These are phyloP conservation scores for Cryptosporidium ryanae DNA, from an alignment of 169 alveolate species.

Conservation along the genomic window DNA sequence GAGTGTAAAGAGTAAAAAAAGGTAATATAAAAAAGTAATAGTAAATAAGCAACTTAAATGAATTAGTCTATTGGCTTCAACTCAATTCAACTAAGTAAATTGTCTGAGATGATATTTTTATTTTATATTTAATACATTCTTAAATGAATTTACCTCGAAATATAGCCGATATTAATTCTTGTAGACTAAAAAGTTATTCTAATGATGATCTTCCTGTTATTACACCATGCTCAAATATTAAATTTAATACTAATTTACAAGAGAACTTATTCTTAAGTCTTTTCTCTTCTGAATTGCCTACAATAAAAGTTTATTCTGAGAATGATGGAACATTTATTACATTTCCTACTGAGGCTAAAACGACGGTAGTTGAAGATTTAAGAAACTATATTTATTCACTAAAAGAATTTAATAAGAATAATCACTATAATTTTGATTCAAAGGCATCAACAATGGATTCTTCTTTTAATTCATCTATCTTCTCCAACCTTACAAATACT, in stretches of 20 bases:
- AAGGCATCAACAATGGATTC: constrained; percentile 66
- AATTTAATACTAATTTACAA: neutral
- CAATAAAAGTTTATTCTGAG: constrained; percentile 46
- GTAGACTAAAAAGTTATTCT: neutral
- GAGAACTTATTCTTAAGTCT: neutral
- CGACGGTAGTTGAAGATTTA: constrained; percentile 8
- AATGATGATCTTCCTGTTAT: constrained; percentile 39
- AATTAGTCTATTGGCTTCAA: no score
- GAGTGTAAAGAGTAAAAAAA: neutral
- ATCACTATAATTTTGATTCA: constrained; percentile 15
- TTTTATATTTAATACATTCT: no score
- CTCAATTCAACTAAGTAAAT: no score
- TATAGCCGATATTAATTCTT: neutral
- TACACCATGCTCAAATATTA: constrained; percentile 38
- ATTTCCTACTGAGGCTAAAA: neutral
- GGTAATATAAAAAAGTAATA: no score
- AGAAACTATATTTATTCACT: neutral
- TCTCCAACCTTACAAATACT: neutral
- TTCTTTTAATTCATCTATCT: neutral
- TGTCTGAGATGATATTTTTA: no score
- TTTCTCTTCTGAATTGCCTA: neutral
- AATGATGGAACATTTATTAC: constrained; percentile 41
- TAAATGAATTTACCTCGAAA: no score
- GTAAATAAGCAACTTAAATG: no score
- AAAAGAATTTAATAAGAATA: constrained; percentile 17